These are phyloP conservation scores for Graphium sp. DNA, from an alignment of 2,329 filamentous ascomycete species.

Conservation along the genomic window DNA sequence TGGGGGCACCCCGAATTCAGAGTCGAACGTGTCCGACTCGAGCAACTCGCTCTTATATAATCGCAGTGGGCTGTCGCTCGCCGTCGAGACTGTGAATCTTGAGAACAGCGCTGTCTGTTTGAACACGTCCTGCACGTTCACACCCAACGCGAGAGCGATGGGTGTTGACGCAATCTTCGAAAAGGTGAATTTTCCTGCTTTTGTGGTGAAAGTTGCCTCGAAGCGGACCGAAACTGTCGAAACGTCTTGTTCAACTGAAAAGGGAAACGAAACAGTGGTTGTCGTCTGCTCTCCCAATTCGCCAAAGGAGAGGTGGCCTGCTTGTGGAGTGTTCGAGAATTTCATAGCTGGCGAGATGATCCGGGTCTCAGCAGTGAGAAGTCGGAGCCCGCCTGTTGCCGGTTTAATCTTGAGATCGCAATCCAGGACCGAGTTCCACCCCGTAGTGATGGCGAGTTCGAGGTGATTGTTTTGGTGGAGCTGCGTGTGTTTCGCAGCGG, in stretches of 20 bases:
- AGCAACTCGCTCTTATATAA: slow-evolving; percentile 56
- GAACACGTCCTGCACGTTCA: slow-evolving; percentile 95
- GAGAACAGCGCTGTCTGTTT: slow-evolving; percentile 71
- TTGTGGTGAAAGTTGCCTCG: slow-evolving; percentile 60
- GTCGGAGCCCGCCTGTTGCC: slow-evolving; percentile 47
- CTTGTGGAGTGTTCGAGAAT: slow-evolving; percentile 31
- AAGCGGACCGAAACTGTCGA: slow-evolving; percentile 54
- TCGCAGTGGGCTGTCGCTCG: slow-evolving; percentile 56
- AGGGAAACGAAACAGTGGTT: slow-evolving; percentile 55
- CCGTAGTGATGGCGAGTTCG: slow-evolving; percentile 55
- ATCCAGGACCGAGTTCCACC: slow-evolving; percentile 51
- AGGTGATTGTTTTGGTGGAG: slow-evolving; percentile 66
- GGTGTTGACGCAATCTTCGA: slow-evolving; percentile 43
- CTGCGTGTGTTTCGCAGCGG: slow-evolving; percentile 53
- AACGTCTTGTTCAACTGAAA: slow-evolving; percentile 65
- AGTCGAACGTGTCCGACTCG: slow-evolving; percentile 51
- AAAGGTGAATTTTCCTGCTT: slow-evolving; percentile 47
- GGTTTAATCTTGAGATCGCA: slow-evolving; percentile 46
- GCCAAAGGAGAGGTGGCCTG: slow-evolving; percentile 33
- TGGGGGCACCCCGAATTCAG: slow-evolving; percentile 36
- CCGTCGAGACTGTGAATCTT: slow-evolving; percentile 77
- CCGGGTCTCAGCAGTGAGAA: slow-evolving; percentile 42
- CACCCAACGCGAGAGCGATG: slow-evolving; percentile 68
- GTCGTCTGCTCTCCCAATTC: slow-evolving; percentile 23
- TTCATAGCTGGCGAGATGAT: slow-evolving; percentile 20